These are phyloP conservation scores for Diaporthe citriasiana DNA, from an alignment of 2,329 filamentous ascomycete genomes.

Conservation along the genomic window DNA sequence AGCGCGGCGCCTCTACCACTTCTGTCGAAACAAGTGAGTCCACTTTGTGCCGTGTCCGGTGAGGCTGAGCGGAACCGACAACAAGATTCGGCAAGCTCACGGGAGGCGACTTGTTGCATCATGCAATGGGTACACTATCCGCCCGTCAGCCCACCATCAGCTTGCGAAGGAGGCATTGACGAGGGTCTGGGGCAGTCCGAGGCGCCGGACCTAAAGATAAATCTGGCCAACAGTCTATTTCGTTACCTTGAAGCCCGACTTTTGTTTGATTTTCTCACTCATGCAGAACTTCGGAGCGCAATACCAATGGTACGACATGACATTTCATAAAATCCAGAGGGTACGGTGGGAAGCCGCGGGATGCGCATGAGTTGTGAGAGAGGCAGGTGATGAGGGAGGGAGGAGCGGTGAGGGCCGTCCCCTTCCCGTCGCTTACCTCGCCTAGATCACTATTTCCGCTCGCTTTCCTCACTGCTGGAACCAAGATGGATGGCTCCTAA, in stretches of 20 bases:
- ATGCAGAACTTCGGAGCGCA: slow-evolving; percentile 21
- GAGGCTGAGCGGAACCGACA: slow-evolving; percentile 25
- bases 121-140: slow-evolving; percentile 11
- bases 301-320: slow-evolving; percentile 39
- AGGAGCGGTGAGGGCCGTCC: slow-evolving; percentile 41
- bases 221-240: neutral
- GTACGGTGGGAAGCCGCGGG: slow-evolving; percentile 5
- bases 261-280: slow-evolving; percentile 32
- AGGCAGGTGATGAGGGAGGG: slow-evolving; percentile 9
- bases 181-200: slow-evolving; percentile 15
- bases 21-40: slow-evolving; percentile 35
- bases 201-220: neutral
- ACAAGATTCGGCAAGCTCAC: slow-evolving; percentile 38
- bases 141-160: neutral
- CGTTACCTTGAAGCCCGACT: neutral
- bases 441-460: neutral
- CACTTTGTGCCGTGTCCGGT: slow-evolving; percentile 6
- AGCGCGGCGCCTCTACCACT: neutral
- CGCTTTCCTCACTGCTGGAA: neutral
- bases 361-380: slow-evolving; percentile 27
- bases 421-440: slow-evolving; percentile 9
- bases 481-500: neutral
- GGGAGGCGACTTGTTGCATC: neutral
- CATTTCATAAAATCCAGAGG: slow-evolving; percentile 32
- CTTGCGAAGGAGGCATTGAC: neutral